Percentiles rank a stretch among this genome's conserved stretches.
phyloP scores from a whole-genome alignment of 345 rosid genomes.

The Brassica incana region DNA sequence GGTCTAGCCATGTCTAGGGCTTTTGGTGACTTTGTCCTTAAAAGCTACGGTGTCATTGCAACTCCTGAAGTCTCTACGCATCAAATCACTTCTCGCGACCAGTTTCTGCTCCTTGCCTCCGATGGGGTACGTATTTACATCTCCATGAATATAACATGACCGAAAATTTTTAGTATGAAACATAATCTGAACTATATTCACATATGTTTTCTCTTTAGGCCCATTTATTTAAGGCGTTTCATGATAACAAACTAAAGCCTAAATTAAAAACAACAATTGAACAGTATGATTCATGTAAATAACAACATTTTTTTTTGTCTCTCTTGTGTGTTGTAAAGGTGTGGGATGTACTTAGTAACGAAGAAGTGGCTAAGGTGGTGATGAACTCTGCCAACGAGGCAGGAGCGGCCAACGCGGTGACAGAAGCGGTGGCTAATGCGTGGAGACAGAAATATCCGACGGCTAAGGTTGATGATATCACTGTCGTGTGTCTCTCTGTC shows the following conservation, averaged over 20 bases:
- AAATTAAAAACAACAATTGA: no score
- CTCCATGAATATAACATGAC: background rate
- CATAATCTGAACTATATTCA: no score
- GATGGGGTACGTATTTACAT: constrained; percentile 62
- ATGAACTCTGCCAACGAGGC: constrained; percentile 44
- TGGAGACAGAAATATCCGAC: constrained; percentile 72
- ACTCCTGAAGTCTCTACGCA: constrained; percentile 63
- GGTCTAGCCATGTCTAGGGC: constrained; percentile 96
- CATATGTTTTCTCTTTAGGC: no score
- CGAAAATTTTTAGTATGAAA: background rate
- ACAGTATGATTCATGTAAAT: no score
- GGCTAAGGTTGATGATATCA: constrained; percentile 67
- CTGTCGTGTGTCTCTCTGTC: constrained; percentile 67
- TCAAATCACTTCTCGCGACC: constrained; percentile 54
- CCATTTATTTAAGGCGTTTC: no score
- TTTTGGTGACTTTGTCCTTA: constrained; percentile 75
- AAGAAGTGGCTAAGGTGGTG: constrained; percentile 58
- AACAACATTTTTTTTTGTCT: background rate
- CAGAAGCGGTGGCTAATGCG: constrained; percentile 59
- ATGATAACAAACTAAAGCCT: no score
- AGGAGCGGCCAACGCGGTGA: constrained; percentile 60
- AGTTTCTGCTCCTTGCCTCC: constrained; percentile 68
- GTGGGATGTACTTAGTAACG: constrained; percentile 80
- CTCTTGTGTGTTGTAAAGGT: constrained; percentile 42
- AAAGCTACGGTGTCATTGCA: constrained; percentile 71